Base-by-base conservation (phyloP, 2,329 filamentous ascomycete species). In the Diaporthe aspalathi region DNA sequence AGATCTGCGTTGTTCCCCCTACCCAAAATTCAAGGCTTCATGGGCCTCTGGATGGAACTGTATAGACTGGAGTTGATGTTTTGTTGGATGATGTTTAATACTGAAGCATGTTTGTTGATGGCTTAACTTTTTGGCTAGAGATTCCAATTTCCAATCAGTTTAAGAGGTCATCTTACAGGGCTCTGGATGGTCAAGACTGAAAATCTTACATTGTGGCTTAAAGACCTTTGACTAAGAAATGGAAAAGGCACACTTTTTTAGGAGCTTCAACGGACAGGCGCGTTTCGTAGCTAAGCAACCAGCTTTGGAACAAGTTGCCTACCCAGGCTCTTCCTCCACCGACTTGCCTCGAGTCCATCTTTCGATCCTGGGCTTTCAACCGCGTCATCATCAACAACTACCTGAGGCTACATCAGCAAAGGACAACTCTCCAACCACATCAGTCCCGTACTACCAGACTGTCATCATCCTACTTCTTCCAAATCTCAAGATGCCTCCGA, bases 401-500 rank as follows among this genome's bases (percentile, higher is more conserved):
- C 3, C 29, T 38, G 11, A 35, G 27, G n/a, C 12, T 8, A 35
- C 32, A 9, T 9, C 32, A 35, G 32, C 9, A 5, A 35, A 35
- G 32, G 32, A n/a, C n/a, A n/a, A 4, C 27, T 29, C 49, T 32
- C 8, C n/a, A 40, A n/a, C 8, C 20, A 32, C 2, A 2, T 17
- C 20, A 49, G 11, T 32, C 5, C 43, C 49, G 22, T 7, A 5
- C 4, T 20, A 24, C 7, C 60, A 32, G 32, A n/a, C n/a, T 20
- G 12, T 14, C 43, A 12, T 12, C 43, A 6, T 4, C 24, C 60
- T 14, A 29, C 2, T 5, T 32, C 17, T 6, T 20, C 9, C 3
- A 24, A 6, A 38, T 5, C 7, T 11, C 35, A 67, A 17, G 5
- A 67, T 67, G 50, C 65, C 65, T 56, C 50, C 65, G 7, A 67